Percentiles rank a stretch among this genome's conserved stretches.
These are phyloP conservation scores for Sphenostylis stenocarpa DNA, from an alignment of 306 rosid genomes.

Conservation along the genomic window DNA sequence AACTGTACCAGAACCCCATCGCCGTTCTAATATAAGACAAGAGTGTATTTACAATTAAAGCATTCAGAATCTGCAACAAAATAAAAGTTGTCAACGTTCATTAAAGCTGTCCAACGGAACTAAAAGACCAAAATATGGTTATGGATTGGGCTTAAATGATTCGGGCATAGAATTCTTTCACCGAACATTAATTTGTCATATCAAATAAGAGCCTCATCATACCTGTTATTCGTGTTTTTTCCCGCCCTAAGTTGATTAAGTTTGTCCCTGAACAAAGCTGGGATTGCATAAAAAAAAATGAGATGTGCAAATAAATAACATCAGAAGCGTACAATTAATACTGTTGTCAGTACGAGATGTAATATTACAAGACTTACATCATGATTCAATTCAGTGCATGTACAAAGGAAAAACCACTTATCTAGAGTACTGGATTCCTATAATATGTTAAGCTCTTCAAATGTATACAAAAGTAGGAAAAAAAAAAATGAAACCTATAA, in stretches of 20 bases:
- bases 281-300: constrained; percentile 28
- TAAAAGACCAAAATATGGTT: neutral
- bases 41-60: constrained; percentile 28
- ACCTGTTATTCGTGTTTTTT: constrained; percentile 48
- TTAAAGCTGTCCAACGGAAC: neutral
- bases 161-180: neutral
- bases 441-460: neutral
- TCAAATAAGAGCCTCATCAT: neutral
- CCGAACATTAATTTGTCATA: neutral
- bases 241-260: constrained; percentile 49
- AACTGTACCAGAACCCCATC: constrained; percentile 28
- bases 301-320: constrained; percentile 9
- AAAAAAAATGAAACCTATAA: neutral
- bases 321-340: constrained; percentile 15
- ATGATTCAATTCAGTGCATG: neutral
- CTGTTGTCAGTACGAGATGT: constrained; percentile 12
- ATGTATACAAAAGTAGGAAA: neutral
- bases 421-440: neutral
- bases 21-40: constrained; percentile 18
- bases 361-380: neutral
- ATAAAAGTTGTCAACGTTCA: neutral
- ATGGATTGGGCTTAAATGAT: constrained; percentile 4
- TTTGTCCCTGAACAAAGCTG: constrained; percentile 57
- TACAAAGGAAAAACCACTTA: constrained; percentile 3
- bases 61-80: constrained; percentile 46